A percentile compares a stretch with the other conserved stretches of the same genome.
These are phyloP conservation scores for Diphasiastrum complanatum DNA, from an alignment of 83 land plant species.

Conservation along the genomic window DNA sequence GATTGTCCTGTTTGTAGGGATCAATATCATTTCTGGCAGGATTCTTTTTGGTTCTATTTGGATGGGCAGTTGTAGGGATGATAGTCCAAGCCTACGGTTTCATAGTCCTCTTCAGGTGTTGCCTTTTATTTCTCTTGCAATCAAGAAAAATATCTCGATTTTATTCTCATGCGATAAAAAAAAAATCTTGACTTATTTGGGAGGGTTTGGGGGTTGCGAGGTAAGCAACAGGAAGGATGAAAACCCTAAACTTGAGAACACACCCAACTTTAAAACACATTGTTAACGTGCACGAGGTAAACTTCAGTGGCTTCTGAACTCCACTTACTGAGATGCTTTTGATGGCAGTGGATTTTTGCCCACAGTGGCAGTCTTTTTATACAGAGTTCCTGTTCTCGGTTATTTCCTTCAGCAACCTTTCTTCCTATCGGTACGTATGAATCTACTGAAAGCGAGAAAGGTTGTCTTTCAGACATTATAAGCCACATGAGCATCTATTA, in stretches of 20 bases:
- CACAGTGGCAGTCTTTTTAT: conserved; percentile 28
- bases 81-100: conserved; percentile 89
- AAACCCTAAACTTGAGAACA: too few relatives aligned
- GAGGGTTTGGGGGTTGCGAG: too few relatives aligned
- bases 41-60: conserved; percentile 73
- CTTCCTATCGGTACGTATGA: conserved; percentile 20
- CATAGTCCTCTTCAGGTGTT: conserved; percentile 85
- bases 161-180: neutral
- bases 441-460: neutral
- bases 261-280: neutral
- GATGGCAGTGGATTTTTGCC: conserved; percentile 37
- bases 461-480: neutral
- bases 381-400: conserved; percentile 32
- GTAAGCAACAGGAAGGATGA: too few relatives aligned
- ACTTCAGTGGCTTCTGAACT: neutral
- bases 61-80: conserved; percentile 94
- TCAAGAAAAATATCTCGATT: neutral
- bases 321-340: neutral
- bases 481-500: neutral
- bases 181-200: neutral
- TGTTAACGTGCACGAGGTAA: neutral
- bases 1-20: conserved; percentile 46
- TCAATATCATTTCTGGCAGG: conserved; percentile 78
- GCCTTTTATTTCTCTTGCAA: neutral
- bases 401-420: conserved; percentile 30